These are phyloP conservation scores for Agaricus subrufescens DNA, from an alignment of 768 basidiomycete species.

Conservation along the genomic window DNA sequence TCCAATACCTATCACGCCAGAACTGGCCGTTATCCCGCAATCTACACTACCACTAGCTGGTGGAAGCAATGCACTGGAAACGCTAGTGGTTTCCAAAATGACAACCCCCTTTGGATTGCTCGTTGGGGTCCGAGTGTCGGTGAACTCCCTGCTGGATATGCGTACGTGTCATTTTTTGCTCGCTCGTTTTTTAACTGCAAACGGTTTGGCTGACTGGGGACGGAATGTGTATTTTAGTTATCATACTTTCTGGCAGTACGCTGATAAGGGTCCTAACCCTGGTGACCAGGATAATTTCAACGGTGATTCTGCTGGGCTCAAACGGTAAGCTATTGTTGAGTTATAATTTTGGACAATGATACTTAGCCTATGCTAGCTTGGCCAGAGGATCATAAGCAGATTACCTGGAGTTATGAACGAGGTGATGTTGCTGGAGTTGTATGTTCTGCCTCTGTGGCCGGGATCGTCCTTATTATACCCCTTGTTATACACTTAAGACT, in stretches of 20 bases:
- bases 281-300: constrained; percentile 59
- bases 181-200: not conserved
- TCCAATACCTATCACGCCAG: constrained; percentile 50
- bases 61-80: constrained; percentile 66
- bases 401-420: no score
- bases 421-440: no score
- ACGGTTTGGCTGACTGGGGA: not conserved
- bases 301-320: constrained; percentile 23
- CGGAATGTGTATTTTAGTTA: constrained; percentile 21
- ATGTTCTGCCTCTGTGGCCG: no score
- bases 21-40: constrained; percentile 36
- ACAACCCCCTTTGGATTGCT: constrained; percentile 62
- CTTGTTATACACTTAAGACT: no score
- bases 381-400: constrained; percentile 1
- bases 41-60: constrained; percentile 61
- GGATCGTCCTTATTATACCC: no score
- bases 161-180: constrained; percentile 20
- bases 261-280: constrained; percentile 30
- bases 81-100: constrained; percentile 41
- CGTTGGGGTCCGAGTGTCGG: constrained; percentile 44
- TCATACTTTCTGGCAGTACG: constrained; percentile 59
- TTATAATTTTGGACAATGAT: not conserved
- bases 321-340: not conserved
- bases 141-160: constrained; percentile 56
- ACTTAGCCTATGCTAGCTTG: not conserved